A percentile compares a stretch with the other conserved stretches of the same genome.
Evolutionary conservation across 2,329 filamentous ascomycete species (phyloP).

Genomic region (Stemphylium lycopersici): DNA sequence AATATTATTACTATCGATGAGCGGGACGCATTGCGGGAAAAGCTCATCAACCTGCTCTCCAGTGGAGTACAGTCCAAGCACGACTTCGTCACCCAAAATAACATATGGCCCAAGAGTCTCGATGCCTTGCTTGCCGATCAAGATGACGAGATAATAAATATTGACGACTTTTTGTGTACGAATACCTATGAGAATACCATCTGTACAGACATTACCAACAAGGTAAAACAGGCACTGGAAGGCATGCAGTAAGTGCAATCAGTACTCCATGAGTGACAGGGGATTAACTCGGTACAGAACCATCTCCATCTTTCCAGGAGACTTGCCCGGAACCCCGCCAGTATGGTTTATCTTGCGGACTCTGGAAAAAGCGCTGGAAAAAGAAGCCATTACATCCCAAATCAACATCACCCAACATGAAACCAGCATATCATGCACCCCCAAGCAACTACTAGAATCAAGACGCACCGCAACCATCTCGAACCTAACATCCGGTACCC

Average conservation of each 20-base stretch:
- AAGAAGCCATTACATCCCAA: constrained; percentile 13
- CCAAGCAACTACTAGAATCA: constrained; percentile 25
- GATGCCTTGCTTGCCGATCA: constrained; percentile 23
- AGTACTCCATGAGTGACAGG: background rate
- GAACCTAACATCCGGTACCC: constrained; percentile 26
- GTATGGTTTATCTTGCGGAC: constrained; percentile 28
- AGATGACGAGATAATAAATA: constrained; percentile 17
- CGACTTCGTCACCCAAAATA: constrained; percentile 25
- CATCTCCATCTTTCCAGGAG: constrained; percentile 19
- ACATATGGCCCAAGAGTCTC: constrained; percentile 33
- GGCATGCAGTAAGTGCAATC: constrained; percentile 22
- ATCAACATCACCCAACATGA: constrained; percentile 21
- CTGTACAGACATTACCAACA: constrained; percentile 1
- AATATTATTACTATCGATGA: constrained; percentile 34
- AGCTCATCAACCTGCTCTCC: constrained; percentile 14
- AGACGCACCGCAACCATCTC: constrained; percentile 25
- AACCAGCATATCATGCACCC: constrained; percentile 28
- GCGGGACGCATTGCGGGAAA: constrained; percentile 21
- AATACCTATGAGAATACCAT: constrained; percentile 10
- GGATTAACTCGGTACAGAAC: constrained; percentile 15
- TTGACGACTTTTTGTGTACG: constrained; percentile 26
- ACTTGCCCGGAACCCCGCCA: constrained; percentile 32
- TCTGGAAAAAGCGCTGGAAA: constrained; percentile 16
- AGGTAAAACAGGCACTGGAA: constrained; percentile 17
- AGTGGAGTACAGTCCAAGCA: constrained; percentile 24